These are phyloP conservation scores for Penicillium turbatum DNA, from an alignment of 495 filamentous ascomycete genomes.

Conservation along the genomic window DNA sequence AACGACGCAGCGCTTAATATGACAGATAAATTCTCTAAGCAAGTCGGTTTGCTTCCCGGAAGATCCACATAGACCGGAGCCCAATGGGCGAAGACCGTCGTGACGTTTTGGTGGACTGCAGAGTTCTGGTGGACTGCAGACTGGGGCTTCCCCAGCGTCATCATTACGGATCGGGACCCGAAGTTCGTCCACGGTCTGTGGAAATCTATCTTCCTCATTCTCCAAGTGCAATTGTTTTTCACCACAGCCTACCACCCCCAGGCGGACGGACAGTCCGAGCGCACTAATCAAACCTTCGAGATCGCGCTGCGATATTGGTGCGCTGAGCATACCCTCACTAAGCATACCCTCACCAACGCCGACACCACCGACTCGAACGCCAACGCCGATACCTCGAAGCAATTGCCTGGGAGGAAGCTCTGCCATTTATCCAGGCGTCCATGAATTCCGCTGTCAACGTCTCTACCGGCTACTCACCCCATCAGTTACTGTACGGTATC, in stretches of 20 bases:
- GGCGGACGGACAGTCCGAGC: constrained; percentile 14
- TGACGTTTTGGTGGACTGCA: too few relatives aligned
- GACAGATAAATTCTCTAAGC: background rate
- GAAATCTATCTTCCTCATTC: background rate
- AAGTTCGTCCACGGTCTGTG: background rate
- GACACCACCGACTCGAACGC: too few relatives aligned
- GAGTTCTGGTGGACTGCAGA: background rate
- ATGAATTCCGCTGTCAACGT: background rate
- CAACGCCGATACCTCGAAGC: too few relatives aligned
- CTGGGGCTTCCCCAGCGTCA: background rate
- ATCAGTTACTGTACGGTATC: background rate
- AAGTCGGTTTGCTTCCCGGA: background rate
- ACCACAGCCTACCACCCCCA: constrained; percentile 15
- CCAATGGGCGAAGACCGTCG: too few relatives aligned
- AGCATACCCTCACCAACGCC: too few relatives aligned
- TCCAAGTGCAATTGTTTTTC: background rate
- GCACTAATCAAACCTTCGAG: constrained; percentile 16
- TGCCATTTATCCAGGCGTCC: background rate
- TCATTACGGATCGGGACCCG: background rate
- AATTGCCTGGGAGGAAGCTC: background rate
- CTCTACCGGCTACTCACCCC: background rate
- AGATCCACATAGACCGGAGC: too few relatives aligned
- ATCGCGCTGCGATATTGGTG: constrained; percentile 7
- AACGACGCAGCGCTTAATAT: too few relatives aligned
- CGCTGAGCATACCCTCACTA: too few relatives aligned